Evolutionary conservation across 106 monocot species (phyloP), one percentile per base, ranked within the genome.

Genomic region (Hemerocallis citrina): DNA sequence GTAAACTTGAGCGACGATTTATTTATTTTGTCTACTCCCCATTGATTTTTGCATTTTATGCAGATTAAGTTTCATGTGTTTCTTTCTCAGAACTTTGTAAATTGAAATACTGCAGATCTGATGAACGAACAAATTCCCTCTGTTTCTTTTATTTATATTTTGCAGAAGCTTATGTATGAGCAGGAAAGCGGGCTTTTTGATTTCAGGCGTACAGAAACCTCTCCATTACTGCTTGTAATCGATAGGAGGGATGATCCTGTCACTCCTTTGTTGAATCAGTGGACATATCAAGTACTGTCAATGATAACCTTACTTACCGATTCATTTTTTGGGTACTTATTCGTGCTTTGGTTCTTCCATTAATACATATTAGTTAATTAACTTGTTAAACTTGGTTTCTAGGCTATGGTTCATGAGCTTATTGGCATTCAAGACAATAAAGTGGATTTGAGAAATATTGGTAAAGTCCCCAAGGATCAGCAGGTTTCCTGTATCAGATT

Each of bases 401-500:
- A 98, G 98, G 98, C 98, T 38, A 98, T 98, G 98, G 98, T 92
- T 38, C 92, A 98, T 80, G 98, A 98, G 57, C 81, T 98, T 48
- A 79, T 98, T 50, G 88, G 77, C 16, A 92, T 98, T 64, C 38
- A 88, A 72, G 85, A 98, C 62, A 98, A 98, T 48, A 92, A 80
- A 80, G 98, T 98, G 38, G 85, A 98, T 72, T 64, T 98, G 48
- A 82, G 75, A 68, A 75, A 75, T 71, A 55, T 78, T 68, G 75
- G 72, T 3, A 88, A 87, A 70, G 81, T 85, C 40, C 72, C 87
- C 38, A 82, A 88, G 56, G 98, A 98, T 68, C 98, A 98, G 64
- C 84, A 92, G 85, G 98, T 98, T 65, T 1, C 12, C 12, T 27
- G 43, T 21, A 62, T n/a, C n/a, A n/a, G n/a, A n/a, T 38, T 57